These are phyloP conservation scores for Penstemon newberryi DNA, from an alignment of 257 asterid species.

Conservation along the genomic window DNA sequence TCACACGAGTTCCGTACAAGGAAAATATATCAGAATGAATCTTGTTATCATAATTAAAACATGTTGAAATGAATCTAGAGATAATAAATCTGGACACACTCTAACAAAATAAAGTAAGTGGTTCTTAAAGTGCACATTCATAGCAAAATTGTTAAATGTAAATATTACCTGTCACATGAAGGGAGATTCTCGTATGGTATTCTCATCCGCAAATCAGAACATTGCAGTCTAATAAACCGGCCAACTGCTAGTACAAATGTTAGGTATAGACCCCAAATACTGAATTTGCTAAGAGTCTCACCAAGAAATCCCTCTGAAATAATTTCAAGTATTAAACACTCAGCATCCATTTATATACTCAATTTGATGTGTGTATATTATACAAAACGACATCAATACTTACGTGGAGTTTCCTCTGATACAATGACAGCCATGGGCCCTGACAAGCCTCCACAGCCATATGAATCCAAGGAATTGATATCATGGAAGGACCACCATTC, in stretches of 20 bases:
- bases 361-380: neutral
- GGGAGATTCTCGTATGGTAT: constrained; percentile 98
- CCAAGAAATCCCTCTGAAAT: constrained; percentile 98
- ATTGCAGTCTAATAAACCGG: constrained; percentile 91
- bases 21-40: too few relatives aligned
- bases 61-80: too few relatives aligned
- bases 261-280: constrained; percentile 98
- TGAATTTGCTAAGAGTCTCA: constrained; percentile 99
- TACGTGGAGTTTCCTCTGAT: constrained; percentile 99
- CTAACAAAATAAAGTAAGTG: too few relatives aligned
- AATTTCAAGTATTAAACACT: constrained; percentile 21
- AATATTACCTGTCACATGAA: constrained; percentile 86
- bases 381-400: constrained; percentile 35
- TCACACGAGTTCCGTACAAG: too few relatives aligned
- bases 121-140: too few relatives aligned
- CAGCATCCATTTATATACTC: neutral
- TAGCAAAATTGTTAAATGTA: too few relatives aligned
- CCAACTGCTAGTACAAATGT: constrained; percentile 99
- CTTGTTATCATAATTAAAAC: too few relatives aligned
- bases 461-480: constrained; percentile 46
- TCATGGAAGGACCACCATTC: constrained; percentile 98
- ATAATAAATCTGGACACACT: too few relatives aligned
- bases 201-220: constrained; percentile 96
- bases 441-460: constrained; percentile 64
- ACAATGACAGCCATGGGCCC: constrained; percentile 97